phyloP scores from a whole-genome alignment of 2,329 filamentous ascomycete species.

The Cladophialophora immunda region DNA sequence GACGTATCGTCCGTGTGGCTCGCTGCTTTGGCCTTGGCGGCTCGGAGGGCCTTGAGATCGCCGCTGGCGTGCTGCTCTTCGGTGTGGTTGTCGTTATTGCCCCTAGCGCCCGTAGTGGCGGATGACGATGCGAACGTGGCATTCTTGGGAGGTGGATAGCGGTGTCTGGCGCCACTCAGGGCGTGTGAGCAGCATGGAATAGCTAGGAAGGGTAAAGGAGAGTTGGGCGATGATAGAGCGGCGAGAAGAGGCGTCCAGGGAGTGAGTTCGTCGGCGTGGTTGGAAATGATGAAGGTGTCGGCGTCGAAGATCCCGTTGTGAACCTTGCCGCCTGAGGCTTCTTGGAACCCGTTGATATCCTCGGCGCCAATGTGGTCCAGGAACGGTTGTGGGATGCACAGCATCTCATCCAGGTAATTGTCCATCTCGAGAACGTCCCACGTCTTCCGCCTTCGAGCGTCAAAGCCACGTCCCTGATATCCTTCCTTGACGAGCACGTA shows the following conservation, averaged over 20 bases:
- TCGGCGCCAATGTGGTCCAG: conserved; percentile 39
- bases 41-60: conserved; percentile 51
- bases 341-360: neutral
- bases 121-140: conserved; percentile 19
- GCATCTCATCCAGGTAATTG: conserved; percentile 61
- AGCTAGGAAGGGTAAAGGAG: conserved; percentile 81
- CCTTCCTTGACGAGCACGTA: conserved; percentile 83
- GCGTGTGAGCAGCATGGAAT: conserved; percentile 96
- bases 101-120: conserved; percentile 16
- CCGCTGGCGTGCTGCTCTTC: conserved; percentile 48
- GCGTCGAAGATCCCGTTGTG: conserved; percentile 70
- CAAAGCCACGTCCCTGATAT: conserved; percentile 88
- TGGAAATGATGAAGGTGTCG: conserved; percentile 91
- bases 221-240: conserved; percentile 61
- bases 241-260: conserved; percentile 94
- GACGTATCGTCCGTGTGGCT: conserved; percentile 62
- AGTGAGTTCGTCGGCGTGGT: conserved; percentile 96
- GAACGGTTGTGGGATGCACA: conserved; percentile 67
- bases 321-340: neutral
- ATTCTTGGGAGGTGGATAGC: conserved; percentile 55
- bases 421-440: conserved; percentile 74
- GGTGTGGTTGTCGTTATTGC: conserved; percentile 37
- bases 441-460: conserved; percentile 83
- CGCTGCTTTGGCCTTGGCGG: conserved; percentile 46
- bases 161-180: conserved; percentile 76